A percentile compares a stretch with the other conserved stretches of the same genome.
Evolutionary conservation across 2,329 filamentous ascomycete species (phyloP).

Genomic region (Bretziella fagacearum): DNA sequence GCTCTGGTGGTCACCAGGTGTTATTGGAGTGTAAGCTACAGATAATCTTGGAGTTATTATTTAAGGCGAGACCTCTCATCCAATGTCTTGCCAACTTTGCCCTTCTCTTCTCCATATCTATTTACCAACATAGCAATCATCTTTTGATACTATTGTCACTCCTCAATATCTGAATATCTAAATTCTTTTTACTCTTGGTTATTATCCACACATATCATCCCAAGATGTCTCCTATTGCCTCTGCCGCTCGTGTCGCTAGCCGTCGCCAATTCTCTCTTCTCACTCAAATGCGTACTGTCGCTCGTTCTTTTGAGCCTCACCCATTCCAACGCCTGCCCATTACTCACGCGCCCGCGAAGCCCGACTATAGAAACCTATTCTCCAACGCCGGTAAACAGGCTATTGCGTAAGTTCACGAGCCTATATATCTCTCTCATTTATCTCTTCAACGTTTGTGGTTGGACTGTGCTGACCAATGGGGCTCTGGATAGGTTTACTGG

Average conservation of each 20-base stretch:
- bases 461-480: too few species aligned
- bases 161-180: too few species aligned
- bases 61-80: too few species aligned
- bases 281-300: slow-evolving; percentile 20
- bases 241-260: slow-evolving; percentile 19
- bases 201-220: background rate
- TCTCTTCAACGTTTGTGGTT: background rate
- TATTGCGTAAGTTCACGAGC: slow-evolving; percentile 20
- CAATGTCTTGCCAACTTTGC: too few species aligned
- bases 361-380: slow-evolving; percentile 21
- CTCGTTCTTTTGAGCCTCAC: slow-evolving; percentile 23
- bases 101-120: too few species aligned
- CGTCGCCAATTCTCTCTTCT: slow-evolving; percentile 24
- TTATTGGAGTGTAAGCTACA: too few species aligned
- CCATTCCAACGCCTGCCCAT: slow-evolving; percentile 22
- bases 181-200: too few species aligned
- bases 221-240: slow-evolving; percentile 11
- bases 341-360: slow-evolving; percentile 18
- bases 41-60: too few species aligned
- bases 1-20: too few species aligned
- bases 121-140: too few species aligned
- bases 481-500: slow-evolving; percentile 22
- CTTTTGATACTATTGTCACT: too few species aligned
- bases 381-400: slow-evolving; percentile 18
- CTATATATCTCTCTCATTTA: background rate